Conservation (phyloP, 2,329 filamentous ascomycete genomes). For the Cercospora sp. region DNA sequence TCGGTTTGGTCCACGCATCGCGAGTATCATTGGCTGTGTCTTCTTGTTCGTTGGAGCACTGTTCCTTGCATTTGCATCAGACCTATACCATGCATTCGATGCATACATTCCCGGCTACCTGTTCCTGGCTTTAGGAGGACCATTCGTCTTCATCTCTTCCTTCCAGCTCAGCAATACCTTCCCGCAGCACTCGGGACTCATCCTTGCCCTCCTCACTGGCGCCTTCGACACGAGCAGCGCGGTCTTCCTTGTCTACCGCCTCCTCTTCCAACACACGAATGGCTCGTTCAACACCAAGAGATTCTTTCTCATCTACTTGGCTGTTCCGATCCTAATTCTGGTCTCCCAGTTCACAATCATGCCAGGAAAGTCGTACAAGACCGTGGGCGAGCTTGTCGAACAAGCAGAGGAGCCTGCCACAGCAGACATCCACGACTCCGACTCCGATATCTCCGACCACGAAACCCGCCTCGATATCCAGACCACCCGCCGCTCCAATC, state of each 20-base stretch:
- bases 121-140: slow-evolving; percentile 52
- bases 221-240: slow-evolving; percentile 54
- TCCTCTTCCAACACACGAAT: slow-evolving; percentile 48
- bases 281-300: slow-evolving; percentile 48
- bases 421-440: slow-evolving; percentile 52
- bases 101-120: slow-evolving; percentile 56
- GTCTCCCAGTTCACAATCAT: slow-evolving; percentile 48
- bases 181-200: slow-evolving; percentile 51
- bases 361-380: slow-evolving; percentile 52
- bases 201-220: slow-evolving; percentile 53
- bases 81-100: slow-evolving; percentile 63
- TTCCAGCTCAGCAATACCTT: slow-evolving; percentile 55
- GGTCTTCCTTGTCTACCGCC: slow-evolving; percentile 50
- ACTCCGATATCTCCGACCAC: slow-evolving; percentile 55
- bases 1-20: slow-evolving; percentile 74
- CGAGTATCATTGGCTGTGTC: slow-evolving; percentile 68
- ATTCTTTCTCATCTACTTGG: slow-evolving; percentile 53
- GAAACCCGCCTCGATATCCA: slow-evolving; percentile 59
- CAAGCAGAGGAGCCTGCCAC: slow-evolving; percentile 58
- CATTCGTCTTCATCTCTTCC: slow-evolving; percentile 54
- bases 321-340: slow-evolving; percentile 50
- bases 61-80: slow-evolving; percentile 67
- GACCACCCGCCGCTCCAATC: slow-evolving; percentile 52
- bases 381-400: slow-evolving; percentile 74
- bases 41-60: slow-evolving; percentile 70